Conservation (phyloP, 257 asterid genomes). For the Salvia miltiorrhiza region DNA sequence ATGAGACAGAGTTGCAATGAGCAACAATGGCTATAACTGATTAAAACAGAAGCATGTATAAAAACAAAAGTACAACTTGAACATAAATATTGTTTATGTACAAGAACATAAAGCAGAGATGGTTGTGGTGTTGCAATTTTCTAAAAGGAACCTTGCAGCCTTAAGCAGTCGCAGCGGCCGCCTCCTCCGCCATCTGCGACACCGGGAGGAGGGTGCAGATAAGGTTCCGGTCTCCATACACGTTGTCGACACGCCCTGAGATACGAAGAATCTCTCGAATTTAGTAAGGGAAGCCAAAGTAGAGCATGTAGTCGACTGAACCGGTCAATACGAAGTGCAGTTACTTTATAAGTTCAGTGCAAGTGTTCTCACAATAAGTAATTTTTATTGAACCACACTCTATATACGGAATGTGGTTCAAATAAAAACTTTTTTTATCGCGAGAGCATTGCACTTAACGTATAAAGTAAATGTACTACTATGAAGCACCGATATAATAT, state of each 20-base stretch:
- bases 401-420: too few species aligned
- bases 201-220: slow-evolving; percentile 92
- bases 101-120: slow-evolving; percentile 38
- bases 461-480: too few species aligned
- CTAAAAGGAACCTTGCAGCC: slow-evolving; percentile 17
- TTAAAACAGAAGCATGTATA: slow-evolving; percentile 21
- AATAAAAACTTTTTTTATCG: too few species aligned
- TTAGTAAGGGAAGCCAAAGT: background rate
- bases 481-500: too few species aligned
- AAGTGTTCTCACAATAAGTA: too few species aligned
- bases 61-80: slow-evolving; percentile 30
- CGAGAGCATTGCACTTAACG: too few species aligned
- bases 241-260: slow-evolving; percentile 91
- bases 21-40: slow-evolving; percentile 37
- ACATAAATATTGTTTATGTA: slow-evolving; percentile 39
- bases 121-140: slow-evolving; percentile 12
- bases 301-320: too few species aligned
- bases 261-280: background rate
- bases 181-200: slow-evolving; percentile 83
- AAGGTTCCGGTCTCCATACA: slow-evolving; percentile 98
- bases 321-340: background rate
- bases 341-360: too few species aligned
- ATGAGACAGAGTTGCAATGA: slow-evolving; percentile 37
- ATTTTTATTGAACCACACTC: too few species aligned
- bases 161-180: slow-evolving; percentile 83